These are phyloP conservation scores for Phlebiopsis flavidoalba DNA, from an alignment of 768 basidiomycete genomes.

Conservation along the genomic window DNA sequence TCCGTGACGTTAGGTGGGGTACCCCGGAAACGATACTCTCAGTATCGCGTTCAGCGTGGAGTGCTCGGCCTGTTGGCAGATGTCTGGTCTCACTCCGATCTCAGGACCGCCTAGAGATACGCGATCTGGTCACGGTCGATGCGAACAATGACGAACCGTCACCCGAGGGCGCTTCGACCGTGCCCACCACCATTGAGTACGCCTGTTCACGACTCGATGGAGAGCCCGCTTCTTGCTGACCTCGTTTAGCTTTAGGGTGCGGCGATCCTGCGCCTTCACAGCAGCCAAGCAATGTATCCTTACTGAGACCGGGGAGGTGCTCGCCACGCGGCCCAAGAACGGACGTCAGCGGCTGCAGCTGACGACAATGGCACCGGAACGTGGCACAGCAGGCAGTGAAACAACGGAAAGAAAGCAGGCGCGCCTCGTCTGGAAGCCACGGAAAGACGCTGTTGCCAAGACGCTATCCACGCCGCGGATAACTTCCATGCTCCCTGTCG, in stretches of 20 bases:
- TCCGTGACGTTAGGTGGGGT: slow-evolving; percentile 16
- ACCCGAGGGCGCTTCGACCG: background rate
- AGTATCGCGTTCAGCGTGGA: slow-evolving; percentile 17
- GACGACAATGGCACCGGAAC: background rate
- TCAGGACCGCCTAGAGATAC: slow-evolving; percentile 20
- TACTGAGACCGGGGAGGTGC: slow-evolving; percentile 5
- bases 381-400: background rate
- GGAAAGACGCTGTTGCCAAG: slow-evolving; percentile 2
- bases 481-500: slow-evolving; percentile 33
- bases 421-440: slow-evolving; percentile 23
- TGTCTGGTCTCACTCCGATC: background rate
- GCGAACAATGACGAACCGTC: slow-evolving; percentile 15
- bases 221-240: background rate
- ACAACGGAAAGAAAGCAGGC: background rate
- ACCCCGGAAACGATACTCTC: slow-evolving; percentile 13
- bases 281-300: background rate
- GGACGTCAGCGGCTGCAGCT: slow-evolving; percentile 14
- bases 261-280: background rate
- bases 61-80: background rate
- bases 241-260: background rate
- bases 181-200: slow-evolving; percentile 4
- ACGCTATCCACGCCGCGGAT: slow-evolving; percentile 5
- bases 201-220: background rate
- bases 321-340: slow-evolving; percentile 20
- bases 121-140: slow-evolving; percentile 14